Percentiles rank a stretch among this genome's conserved stretches.
phyloP scores from a whole-genome alignment of 2,329 filamentous ascomycete species.

The Colletotrichum sp. region DNA sequence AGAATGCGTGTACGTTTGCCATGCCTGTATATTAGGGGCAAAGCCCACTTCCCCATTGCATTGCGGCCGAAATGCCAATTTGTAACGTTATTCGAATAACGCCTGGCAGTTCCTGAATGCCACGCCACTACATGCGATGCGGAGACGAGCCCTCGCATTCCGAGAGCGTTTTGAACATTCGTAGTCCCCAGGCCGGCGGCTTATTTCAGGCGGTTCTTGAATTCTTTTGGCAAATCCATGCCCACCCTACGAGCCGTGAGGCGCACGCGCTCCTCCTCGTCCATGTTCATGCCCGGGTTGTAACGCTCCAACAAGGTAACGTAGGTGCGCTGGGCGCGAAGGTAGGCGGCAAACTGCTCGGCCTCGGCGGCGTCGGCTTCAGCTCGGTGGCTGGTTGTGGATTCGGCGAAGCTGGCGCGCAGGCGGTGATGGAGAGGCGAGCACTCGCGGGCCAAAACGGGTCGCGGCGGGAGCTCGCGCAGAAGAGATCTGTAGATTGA shows the following conservation, averaged over 20 bases:
- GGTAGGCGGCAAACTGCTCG: slow-evolving; percentile 81
- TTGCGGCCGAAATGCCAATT: neutral
- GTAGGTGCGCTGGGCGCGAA: slow-evolving; percentile 86
- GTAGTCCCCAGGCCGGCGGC: neutral
- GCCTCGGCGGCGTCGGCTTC: slow-evolving; percentile 47
- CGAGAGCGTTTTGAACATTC: neutral
- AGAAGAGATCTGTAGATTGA: slow-evolving; percentile 87
- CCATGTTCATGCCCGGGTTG: slow-evolving; percentile 90
- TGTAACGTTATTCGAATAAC: neutral
- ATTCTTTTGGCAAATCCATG: slow-evolving; percentile 82
- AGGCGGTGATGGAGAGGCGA: slow-evolving; percentile 74
- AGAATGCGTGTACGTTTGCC: neutral
- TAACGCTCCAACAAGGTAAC: slow-evolving; percentile 84
- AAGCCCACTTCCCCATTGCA: neutral
- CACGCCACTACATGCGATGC: neutral
- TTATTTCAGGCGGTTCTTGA: slow-evolving; percentile 23
- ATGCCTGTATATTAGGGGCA: neutral
- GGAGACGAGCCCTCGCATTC: neutral
- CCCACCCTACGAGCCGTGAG: slow-evolving; percentile 87
- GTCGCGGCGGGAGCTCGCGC: slow-evolving; percentile 82
- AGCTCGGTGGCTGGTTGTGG: slow-evolving; percentile 27
- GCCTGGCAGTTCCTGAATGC: neutral
- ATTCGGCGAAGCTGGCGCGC: slow-evolving; percentile 62
- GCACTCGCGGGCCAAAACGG: slow-evolving; percentile 57
- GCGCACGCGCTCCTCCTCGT: slow-evolving; percentile 81